A percentile compares a stretch with the other conserved stretches of the same genome.
phyloP scores from a whole-genome alignment of 2,329 filamentous ascomycete genomes.

The Karstenula rhodostoma region DNA sequence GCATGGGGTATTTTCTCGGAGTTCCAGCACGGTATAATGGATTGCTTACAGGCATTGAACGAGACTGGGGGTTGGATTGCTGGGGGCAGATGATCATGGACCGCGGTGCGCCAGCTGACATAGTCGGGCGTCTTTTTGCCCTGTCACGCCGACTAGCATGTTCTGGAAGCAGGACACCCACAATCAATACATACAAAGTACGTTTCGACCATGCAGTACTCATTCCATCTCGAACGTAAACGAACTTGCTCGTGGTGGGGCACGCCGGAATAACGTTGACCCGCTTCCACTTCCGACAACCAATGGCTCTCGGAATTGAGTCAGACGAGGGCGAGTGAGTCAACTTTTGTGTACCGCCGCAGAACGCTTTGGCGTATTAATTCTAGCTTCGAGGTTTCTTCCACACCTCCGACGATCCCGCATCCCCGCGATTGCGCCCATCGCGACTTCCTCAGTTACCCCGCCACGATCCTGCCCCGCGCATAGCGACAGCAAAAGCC shows the following conservation, averaged over 20 bases:
- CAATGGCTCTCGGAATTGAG: conserved; percentile 15
- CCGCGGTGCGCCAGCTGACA: conserved; percentile 36
- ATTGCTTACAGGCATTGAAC: conserved; percentile 13
- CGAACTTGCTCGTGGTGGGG: background rate
- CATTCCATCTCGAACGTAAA: no score
- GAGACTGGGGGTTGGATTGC: conserved; percentile 5
- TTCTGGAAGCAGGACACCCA: conserved; percentile 15
- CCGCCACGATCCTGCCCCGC: conserved; percentile 34
- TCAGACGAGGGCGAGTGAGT: conserved; percentile 11
- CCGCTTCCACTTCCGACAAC: conserved; percentile 10
- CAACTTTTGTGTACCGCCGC: background rate
- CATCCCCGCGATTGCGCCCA: background rate
- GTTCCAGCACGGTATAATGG: conserved; percentile 18
- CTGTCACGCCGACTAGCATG: conserved; percentile 30
- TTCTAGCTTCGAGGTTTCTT: background rate
- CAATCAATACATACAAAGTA: conserved; percentile 14
- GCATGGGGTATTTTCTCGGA: conserved; percentile 22
- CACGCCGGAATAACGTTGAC: conserved; percentile 4
- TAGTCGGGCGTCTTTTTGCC: conserved; percentile 39
- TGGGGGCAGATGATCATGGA: conserved; percentile 8
- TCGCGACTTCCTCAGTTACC: conserved; percentile 28
- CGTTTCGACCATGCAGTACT: background rate
- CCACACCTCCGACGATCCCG: background rate
- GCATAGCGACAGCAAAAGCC: conserved; percentile 18
- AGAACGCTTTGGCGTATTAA: conserved; percentile 4